Evolutionary conservation across 176 grass and related monocot genomes (phyloP), one percentile per base, ranked within the genome.

Genomic region (Bolboschoenus planiculmis): DNA sequence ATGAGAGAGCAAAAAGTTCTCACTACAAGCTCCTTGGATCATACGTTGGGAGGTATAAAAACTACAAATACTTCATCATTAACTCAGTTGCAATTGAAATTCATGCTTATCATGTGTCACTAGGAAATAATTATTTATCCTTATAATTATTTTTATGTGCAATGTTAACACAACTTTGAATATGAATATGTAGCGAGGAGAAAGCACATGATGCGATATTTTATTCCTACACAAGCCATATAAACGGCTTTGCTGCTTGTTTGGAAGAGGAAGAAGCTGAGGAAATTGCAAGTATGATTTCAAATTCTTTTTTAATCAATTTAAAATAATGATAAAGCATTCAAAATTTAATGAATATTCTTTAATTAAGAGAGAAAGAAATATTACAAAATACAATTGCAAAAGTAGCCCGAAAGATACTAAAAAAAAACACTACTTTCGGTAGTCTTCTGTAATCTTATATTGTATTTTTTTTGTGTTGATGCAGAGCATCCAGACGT

Each of bases 141-240:
- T 18, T 16, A 11, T 15, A 37, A 3, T 53, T 42, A 37, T 39
- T 71, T 51, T 2, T 10, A 64, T 35, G 7, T 62, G 37, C 58
- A 13, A 64, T 34, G 3, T 53, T 36, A 31, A 54, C 55, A 34
- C 51, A 37, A 58, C 16, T 8, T 40, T 60, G 18, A n/a, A 9
- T 79, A 30, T 29, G 51, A 55, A 72, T 27, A 42, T 78, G 48
- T 83, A 93, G 90, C 29, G 81, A 87, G 56, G 80, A 84, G 62
- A n/a, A 81, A 53, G 91, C 86, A 4, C 68, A 39, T 20, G 57
- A 79, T 5, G 87, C 88, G 4, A 94, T 94, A 16, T 87, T 94
- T 72, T 97, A 97, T 81, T 97, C 94, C 42, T 97, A 97, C 89
- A 87, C 80, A 0, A 97, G 90, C 68, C 21, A 83, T 85, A 89